phyloP scores from a whole-genome alignment of 139 green algal genomes.

The Chlorella sorokiniana region DNA sequence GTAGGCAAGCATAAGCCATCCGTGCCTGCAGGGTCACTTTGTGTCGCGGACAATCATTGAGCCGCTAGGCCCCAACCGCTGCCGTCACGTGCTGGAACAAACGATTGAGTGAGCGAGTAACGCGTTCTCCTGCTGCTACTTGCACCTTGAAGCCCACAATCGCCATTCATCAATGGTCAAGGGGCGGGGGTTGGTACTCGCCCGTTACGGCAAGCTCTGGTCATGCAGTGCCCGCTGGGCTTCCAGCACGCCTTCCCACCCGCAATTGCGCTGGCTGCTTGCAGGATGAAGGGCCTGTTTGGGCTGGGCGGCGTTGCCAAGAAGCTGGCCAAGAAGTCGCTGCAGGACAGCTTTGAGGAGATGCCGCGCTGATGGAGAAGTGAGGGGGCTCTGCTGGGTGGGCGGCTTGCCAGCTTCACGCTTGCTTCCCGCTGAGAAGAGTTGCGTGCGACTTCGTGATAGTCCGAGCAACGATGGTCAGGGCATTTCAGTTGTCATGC shows the following conservation, averaged over 20 bases:
- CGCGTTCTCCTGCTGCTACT: not conserved
- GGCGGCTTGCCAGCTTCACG: too few species aligned
- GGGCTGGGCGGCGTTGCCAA: constrained; percentile 5
- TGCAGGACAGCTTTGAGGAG: constrained; percentile 20
- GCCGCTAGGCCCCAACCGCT: not conserved
- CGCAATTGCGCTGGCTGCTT: not conserved
- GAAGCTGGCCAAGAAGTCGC: constrained; percentile 26
- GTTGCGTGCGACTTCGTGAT: too few species aligned
- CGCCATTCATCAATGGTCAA: too few species aligned
- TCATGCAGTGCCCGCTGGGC: not conserved
- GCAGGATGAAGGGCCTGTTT: constrained; percentile 16
- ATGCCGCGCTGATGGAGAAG: constrained; percentile 21
- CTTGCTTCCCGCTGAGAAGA: too few species aligned
- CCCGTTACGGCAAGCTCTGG: not conserved
- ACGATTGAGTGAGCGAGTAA: constrained; percentile 8
- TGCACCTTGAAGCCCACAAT: too few species aligned
- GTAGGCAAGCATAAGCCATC: not conserved
- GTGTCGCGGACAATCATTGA: not conserved
- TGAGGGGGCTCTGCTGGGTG: not conserved
- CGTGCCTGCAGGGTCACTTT: constrained; percentile 9
- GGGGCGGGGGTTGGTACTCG: too few species aligned
- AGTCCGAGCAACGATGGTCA: too few species aligned
- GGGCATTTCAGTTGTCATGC: too few species aligned
- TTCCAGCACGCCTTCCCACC: not conserved
- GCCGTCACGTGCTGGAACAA: not conserved